Conservation (phyloP, 169 alveolate species). For the Theileria luwenshuni region DNA sequence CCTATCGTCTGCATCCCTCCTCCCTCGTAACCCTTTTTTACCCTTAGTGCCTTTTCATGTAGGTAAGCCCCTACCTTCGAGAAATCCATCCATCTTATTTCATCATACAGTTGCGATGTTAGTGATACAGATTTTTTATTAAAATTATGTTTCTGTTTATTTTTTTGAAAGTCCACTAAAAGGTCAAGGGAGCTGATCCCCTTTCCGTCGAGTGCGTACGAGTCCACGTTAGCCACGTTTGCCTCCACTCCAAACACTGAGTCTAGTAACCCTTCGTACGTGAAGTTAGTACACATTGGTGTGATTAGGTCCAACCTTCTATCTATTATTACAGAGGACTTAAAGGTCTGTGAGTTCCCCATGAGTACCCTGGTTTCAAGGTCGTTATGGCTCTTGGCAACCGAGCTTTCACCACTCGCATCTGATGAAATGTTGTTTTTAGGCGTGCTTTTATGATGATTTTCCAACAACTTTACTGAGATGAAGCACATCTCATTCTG, state of each 20-base stretch:
- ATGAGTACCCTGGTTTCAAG: conserved; percentile 13
- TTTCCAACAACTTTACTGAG: conserved; percentile 16
- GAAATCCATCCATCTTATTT: conserved; percentile 78
- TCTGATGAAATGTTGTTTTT: background rate
- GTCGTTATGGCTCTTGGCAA: background rate
- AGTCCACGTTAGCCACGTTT: conserved; percentile 19
- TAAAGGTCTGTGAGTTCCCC: conserved; percentile 24
- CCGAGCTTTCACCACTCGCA: background rate
- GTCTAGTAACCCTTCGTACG: conserved; percentile 64
- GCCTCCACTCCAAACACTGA: conserved; percentile 39
- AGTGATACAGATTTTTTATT: conserved; percentile 23
- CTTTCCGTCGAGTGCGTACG: conserved; percentile 54
- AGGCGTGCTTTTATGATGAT: background rate
- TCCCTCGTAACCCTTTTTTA: conserved; percentile 84
- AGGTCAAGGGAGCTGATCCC: conserved; percentile 29
- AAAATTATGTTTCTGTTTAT: conserved; percentile 7
- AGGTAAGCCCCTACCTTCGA: conserved; percentile 80
- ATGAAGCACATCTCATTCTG: conserved; percentile 26
- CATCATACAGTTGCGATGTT: conserved; percentile 69
- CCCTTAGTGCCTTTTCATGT: conserved; percentile 83
- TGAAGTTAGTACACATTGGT: conserved; percentile 64
- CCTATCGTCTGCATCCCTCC: conserved; percentile 80
- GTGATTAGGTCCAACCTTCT: conserved; percentile 57
- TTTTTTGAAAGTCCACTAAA: conserved; percentile 15
- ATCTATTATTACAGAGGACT: conserved; percentile 48